Evolutionary conservation across 2,329 filamentous ascomycete genomes (phyloP).

Genomic region (Fusarium dimerum): DNA sequence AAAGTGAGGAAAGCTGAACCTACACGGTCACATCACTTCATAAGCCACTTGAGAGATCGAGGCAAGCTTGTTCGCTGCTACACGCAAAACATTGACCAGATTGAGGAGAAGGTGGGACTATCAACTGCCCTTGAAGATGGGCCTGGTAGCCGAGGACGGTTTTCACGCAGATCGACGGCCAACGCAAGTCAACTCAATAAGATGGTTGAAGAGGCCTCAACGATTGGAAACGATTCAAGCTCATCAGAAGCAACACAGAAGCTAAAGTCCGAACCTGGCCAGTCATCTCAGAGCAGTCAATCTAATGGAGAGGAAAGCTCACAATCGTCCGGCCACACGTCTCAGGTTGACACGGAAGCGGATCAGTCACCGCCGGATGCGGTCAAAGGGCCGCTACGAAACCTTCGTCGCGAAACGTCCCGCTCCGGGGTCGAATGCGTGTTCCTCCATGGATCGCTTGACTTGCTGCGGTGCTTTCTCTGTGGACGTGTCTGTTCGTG

Average conservation of each 20-base stretch:
- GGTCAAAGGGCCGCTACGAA: slow-evolving; percentile 20
- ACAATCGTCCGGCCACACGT: slow-evolving; percentile 13
- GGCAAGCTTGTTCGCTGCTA: slow-evolving; percentile 72
- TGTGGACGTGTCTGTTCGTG: slow-evolving; percentile 60
- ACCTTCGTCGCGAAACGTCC: slow-evolving; percentile 28
- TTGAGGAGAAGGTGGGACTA: slow-evolving; percentile 70
- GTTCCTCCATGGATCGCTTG: slow-evolving; percentile 71
- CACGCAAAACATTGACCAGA: slow-evolving; percentile 74
- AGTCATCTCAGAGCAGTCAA: slow-evolving; percentile 15
- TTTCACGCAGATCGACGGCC: slow-evolving; percentile 51
- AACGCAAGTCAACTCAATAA: slow-evolving; percentile 36
- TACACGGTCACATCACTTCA: slow-evolving; percentile 68
- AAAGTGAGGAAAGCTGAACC: slow-evolving; percentile 64
- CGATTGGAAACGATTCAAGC: slow-evolving; percentile 16
- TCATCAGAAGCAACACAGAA: slow-evolving; percentile 23
- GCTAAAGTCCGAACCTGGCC: slow-evolving; percentile 17
- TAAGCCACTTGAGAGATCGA: slow-evolving; percentile 65
- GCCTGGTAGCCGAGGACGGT: slow-evolving; percentile 61
- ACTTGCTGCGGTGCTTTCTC: slow-evolving; percentile 63
- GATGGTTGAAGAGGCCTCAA: slow-evolving; percentile 39
- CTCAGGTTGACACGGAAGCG: slow-evolving; percentile 10
- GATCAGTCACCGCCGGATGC: slow-evolving; percentile 22
- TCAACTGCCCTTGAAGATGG: slow-evolving; percentile 63
- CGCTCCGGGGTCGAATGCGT: slow-evolving; percentile 62
- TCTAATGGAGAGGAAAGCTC: neutral